Evolutionary conservation across 768 basidiomycete genomes (phyloP).

Genomic region (Kwoniella bestiolae): DNA sequence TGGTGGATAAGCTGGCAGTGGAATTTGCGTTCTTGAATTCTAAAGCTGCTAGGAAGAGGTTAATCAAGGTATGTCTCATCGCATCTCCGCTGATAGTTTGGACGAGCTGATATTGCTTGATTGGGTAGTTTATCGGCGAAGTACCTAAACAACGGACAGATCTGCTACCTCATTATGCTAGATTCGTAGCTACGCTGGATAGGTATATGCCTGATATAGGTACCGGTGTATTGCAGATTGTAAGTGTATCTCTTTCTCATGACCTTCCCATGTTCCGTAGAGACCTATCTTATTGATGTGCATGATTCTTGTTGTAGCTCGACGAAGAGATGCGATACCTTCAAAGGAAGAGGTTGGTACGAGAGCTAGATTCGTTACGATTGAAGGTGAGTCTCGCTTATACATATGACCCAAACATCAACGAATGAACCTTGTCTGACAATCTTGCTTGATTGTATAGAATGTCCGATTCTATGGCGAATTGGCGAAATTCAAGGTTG

Average conservation of each 20-base stretch:
- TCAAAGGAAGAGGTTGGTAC: conserved; percentile 89
- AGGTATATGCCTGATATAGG: conserved; percentile 95
- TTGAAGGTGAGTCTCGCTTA: conserved; percentile 66
- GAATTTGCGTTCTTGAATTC: conserved; percentile 97
- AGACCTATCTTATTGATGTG: too few relatives aligned
- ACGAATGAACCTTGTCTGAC: background rate
- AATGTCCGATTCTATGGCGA: conserved; percentile 86
- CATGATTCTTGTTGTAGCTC: conserved; percentile 60
- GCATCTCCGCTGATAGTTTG: background rate
- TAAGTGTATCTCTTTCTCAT: conserved; percentile 61
- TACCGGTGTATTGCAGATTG: conserved; percentile 74
- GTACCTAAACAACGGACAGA: conserved; percentile 87
- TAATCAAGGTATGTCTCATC: conserved; percentile 69
- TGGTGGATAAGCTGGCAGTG: conserved; percentile 91
- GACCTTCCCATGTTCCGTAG: too few relatives aligned
- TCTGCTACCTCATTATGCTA: conserved; percentile 87
- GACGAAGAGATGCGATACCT: conserved; percentile 97
- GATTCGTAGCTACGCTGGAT: conserved; percentile 83
- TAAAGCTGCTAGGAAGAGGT: conserved; percentile 89
- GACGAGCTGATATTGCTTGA: background rate
- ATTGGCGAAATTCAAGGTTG: conserved; percentile 92
- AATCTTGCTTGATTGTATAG: conserved; percentile 58
- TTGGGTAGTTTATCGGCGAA: conserved; percentile 64
- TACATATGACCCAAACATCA: background rate
- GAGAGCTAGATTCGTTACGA: conserved; percentile 82